Evolutionary conservation across 768 basidiomycete genomes (phyloP).

Genomic region (Lyophyllum decastes): DNA sequence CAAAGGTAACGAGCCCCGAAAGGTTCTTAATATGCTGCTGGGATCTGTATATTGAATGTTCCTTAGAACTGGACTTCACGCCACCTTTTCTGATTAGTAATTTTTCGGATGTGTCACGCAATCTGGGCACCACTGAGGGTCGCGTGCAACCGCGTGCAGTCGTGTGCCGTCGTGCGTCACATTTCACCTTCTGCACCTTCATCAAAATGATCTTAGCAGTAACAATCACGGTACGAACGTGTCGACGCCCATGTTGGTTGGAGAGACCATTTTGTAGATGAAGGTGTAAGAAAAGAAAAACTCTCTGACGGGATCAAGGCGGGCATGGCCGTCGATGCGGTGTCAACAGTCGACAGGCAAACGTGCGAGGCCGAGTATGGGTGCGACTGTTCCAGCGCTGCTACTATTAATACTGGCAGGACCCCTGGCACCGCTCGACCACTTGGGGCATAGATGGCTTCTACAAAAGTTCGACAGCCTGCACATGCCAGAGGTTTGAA

Average conservation of each 20-base stretch:
- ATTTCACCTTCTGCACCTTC: no score
- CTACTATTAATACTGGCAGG: background rate
- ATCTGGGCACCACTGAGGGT: no score
- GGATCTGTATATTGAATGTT: background rate
- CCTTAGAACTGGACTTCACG: background rate
- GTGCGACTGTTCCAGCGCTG: background rate
- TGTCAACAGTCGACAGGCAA: background rate
- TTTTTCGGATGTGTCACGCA: no score
- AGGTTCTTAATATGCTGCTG: background rate
- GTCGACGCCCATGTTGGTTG: background rate
- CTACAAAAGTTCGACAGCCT: constrained; percentile 4
- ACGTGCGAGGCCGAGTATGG: constrained; percentile 1
- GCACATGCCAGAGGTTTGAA: background rate
- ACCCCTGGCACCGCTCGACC: constrained; percentile 1
- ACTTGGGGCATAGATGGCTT: background rate
- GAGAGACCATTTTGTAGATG: background rate
- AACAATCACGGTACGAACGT: background rate
- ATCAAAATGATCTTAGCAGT: no score
- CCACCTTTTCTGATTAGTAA: no score
- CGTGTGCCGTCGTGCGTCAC: no score
- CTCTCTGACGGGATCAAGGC: background rate
- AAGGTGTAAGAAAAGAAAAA: background rate
- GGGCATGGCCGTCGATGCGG: background rate
- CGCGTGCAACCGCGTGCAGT: no score
- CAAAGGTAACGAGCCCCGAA: background rate